Evolutionary conservation across 257 asterid species (phyloP).

Genomic region (Penstemon newberryi): DNA sequence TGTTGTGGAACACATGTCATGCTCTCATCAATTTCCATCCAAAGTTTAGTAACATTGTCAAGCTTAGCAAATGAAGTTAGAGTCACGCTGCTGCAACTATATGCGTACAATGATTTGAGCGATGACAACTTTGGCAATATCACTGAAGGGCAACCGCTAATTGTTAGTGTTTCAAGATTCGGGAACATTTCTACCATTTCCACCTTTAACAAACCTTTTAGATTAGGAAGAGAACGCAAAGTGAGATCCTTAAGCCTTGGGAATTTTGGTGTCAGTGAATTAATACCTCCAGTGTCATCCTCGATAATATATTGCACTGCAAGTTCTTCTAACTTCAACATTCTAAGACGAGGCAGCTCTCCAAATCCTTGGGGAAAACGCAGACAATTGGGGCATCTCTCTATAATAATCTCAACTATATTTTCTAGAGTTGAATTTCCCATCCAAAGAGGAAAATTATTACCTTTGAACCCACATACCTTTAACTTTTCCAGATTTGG

Average conservation of each 20-base stretch:
- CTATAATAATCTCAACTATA: not conserved
- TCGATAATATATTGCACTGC: constrained; percentile 24
- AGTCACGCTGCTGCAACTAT: not conserved
- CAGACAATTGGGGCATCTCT: not conserved
- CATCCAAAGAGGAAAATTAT: constrained; percentile 24
- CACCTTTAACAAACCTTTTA: constrained; percentile 23
- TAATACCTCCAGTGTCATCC: constrained; percentile 7
- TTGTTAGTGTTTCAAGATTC: not conserved
- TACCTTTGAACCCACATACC: constrained; percentile 15
- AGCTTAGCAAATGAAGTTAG: constrained; percentile 8
- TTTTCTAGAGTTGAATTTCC: constrained; percentile 13
- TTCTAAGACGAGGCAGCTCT: constrained; percentile 24
- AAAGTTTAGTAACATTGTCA: constrained; percentile 4
- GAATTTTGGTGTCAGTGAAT: not conserved
- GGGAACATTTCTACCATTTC: constrained; percentile 19
- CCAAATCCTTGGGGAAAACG: constrained; percentile 17
- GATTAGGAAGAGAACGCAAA: not conserved
- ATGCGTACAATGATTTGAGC: not conserved
- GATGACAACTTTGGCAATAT: constrained; percentile 17
- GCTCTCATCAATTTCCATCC: not conserved
- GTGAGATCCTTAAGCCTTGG: not conserved
- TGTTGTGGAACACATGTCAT: not conserved
- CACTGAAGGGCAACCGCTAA: not conserved
- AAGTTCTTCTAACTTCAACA: not conserved
- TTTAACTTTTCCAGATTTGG: not conserved